phyloP scores from a whole-genome alignment of 495 filamentous ascomycete species.

The Massariosphaeria phaeospora region DNA sequence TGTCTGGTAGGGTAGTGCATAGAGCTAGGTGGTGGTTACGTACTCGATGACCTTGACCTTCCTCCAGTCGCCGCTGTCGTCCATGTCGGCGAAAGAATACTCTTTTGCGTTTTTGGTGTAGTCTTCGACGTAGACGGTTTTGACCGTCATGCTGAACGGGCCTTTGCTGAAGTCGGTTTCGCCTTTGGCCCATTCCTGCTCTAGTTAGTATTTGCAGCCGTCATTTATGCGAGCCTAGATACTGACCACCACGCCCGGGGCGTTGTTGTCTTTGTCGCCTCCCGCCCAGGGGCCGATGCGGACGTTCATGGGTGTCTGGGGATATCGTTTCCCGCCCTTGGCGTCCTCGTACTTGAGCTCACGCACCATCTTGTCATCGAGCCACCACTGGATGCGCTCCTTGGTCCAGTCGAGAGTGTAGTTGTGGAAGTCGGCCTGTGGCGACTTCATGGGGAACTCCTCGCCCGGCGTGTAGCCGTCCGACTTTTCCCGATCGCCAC shows the following conservation, averaged over 20 bases:
- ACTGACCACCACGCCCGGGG: slow-evolving; percentile 18
- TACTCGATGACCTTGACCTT: slow-evolving; percentile 66
- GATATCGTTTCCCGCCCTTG: slow-evolving; percentile 29
- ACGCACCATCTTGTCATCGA: slow-evolving; percentile 29
- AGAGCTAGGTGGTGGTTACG: slow-evolving; percentile 33
- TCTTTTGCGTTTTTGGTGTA: slow-evolving; percentile 28
- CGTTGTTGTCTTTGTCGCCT: slow-evolving; percentile 26
- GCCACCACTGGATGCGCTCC: slow-evolving; percentile 30
- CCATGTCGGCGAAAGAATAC: slow-evolving; percentile 30
- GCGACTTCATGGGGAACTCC: neutral
- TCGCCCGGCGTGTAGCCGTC: slow-evolving; percentile 16
- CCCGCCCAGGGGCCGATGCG: slow-evolving; percentile 31
- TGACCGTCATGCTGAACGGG: slow-evolving; percentile 31
- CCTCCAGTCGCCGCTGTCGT: slow-evolving; percentile 46
- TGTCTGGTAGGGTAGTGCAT: no score
- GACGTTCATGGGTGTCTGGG: slow-evolving; percentile 35
- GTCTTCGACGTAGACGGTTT: slow-evolving; percentile 29
- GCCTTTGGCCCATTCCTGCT: slow-evolving; percentile 32
- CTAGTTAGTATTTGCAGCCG: neutral
- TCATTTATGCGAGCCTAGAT: neutral
- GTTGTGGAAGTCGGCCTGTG: slow-evolving; percentile 30
- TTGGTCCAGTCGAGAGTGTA: slow-evolving; percentile 36
- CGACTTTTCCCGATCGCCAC: slow-evolving; percentile 30
- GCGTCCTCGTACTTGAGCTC: slow-evolving; percentile 28
- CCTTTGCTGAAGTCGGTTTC: slow-evolving; percentile 24